These are phyloP conservation scores for Gossypium arboreum DNA, from an alignment of 345 rosid genomes.

Conservation along the genomic window DNA sequence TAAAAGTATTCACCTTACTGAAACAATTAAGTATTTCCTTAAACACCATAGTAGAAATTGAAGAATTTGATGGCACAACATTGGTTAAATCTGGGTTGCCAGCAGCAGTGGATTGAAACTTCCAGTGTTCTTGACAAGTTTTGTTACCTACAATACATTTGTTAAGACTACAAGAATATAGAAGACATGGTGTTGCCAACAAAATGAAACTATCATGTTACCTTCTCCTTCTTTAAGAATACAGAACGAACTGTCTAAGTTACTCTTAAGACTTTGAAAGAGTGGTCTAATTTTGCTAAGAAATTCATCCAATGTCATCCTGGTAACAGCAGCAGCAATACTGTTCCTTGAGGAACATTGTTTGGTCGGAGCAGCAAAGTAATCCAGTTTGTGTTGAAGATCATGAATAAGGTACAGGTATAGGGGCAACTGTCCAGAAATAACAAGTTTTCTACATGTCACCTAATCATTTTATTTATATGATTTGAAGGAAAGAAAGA, in stretches of 20 bases:
- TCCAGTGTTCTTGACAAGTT: conserved; percentile 67
- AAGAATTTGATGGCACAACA: conserved; percentile 42
- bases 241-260: conserved; percentile 48
- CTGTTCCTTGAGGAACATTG: conserved; percentile 36
- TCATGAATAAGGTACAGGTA: conserved; percentile 66
- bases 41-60: conserved; percentile 42
- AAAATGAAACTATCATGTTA: conserved; percentile 25
- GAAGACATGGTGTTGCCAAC: conserved; percentile 8
- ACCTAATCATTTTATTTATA: not conserved
- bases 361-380: conserved; percentile 41
- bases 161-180: conserved; percentile 20
- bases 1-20: conserved; percentile 47
- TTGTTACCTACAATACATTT: conserved; percentile 43
- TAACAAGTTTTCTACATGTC: conserved; percentile 4
- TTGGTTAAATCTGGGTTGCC: conserved; percentile 49
- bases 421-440: conserved; percentile 56
- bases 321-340: conserved; percentile 33
- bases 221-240: conserved; percentile 71
- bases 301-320: conserved; percentile 42
- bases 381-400: conserved; percentile 64
- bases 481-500: not conserved
- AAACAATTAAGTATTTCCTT: conserved; percentile 67
- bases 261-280: conserved; percentile 49
- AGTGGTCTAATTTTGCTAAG: conserved; percentile 41
- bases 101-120: conserved; percentile 45